These are phyloP conservation scores for Aspergillus mulundensis DNA, from an alignment of 495 filamentous ascomycete genomes.

Conservation along the genomic window DNA sequence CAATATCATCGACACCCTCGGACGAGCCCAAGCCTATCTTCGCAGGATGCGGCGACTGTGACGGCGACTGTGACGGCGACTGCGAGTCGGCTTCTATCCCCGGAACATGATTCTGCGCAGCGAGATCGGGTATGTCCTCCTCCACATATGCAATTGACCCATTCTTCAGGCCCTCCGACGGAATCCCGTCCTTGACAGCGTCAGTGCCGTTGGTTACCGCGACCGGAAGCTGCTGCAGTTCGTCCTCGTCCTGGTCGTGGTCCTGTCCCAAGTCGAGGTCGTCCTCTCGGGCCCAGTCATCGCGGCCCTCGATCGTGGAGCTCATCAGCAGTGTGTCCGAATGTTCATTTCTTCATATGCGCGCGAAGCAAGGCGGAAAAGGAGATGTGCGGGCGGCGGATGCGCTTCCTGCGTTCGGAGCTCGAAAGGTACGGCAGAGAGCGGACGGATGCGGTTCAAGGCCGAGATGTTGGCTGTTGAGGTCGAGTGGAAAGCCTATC, in stretches of 20 bases:
- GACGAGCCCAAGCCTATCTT: slow-evolving; percentile 18
- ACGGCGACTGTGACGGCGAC: background rate
- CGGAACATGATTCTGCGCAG: slow-evolving; percentile 20
- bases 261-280: slow-evolving; percentile 45
- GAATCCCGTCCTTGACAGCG: slow-evolving; percentile 14
- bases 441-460: background rate
- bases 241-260: slow-evolving; percentile 15
- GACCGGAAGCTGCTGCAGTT: slow-evolving; percentile 18
- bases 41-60: slow-evolving; percentile 16
- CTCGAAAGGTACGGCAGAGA: background rate
- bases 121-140: slow-evolving; percentile 28
- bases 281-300: slow-evolving; percentile 44
- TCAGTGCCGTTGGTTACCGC: slow-evolving; percentile 16
- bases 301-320: slow-evolving; percentile 47
- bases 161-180: slow-evolving; percentile 7
- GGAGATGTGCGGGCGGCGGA: background rate
- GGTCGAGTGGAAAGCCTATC: background rate
- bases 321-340: slow-evolving; percentile 44
- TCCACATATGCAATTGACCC: slow-evolving; percentile 21
- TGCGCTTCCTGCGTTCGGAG: background rate
- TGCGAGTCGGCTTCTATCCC: slow-evolving; percentile 8
- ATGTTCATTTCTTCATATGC: slow-evolving; percentile 40
- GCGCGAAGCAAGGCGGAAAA: background rate
- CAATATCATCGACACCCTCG: slow-evolving; percentile 44
- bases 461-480: background rate